Conservation (phyloP, 495 filamentous ascomycete species). For the Evernia prunastri region DNA sequence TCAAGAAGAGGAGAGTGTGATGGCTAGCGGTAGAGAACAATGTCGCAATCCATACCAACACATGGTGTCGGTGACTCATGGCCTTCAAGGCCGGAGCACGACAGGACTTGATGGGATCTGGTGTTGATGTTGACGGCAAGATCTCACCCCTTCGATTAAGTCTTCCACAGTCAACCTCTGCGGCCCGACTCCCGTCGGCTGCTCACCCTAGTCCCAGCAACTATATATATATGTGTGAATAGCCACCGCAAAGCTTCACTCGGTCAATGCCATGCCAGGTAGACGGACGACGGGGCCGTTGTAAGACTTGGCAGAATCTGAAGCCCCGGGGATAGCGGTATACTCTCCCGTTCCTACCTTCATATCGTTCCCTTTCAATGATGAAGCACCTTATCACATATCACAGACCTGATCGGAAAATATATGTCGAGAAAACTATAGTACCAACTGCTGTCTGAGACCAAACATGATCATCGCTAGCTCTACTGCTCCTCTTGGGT, state of each 20-base stretch:
- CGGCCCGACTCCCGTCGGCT: not conserved
- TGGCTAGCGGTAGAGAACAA: not conserved
- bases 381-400: conserved; percentile 46
- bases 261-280: not conserved
- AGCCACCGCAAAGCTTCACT: not conserved
- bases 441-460: conserved; percentile 48
- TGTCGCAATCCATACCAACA: not conserved
- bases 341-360: not conserved
- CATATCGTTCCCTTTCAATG: conserved; percentile 28
- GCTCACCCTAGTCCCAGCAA: not conserved
- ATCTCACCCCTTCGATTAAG: not conserved
- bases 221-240: too few species aligned
- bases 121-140: not conserved
- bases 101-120: not conserved
- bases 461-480: not conserved
- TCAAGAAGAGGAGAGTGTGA: conserved; percentile 45
- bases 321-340: not conserved
- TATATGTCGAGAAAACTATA: conserved; percentile 41
- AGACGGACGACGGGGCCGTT: not conserved
- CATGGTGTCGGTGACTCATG: not conserved
- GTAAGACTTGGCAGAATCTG: not conserved
- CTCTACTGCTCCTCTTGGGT: not conserved
- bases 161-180: not conserved
- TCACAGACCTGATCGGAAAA: conserved; percentile 54
- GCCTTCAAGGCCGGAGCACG: not conserved